These are phyloP conservation scores for Musa balbisiana DNA, from an alignment of 202 grass and related monocot species.

Conservation along the genomic window DNA sequence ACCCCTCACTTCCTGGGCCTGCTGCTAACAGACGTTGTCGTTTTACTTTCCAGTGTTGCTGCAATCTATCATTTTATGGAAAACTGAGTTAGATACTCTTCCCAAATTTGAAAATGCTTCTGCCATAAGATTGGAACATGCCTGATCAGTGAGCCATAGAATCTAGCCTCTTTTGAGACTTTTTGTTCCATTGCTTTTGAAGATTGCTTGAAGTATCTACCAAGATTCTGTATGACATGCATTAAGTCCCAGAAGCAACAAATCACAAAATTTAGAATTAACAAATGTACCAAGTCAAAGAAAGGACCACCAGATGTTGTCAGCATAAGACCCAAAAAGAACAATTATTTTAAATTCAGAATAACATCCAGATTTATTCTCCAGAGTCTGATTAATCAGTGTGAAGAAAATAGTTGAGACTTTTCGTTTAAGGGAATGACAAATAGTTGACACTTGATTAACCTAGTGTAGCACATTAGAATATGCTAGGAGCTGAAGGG, in stretches of 20 bases:
- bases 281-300: background rate
- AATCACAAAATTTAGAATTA: background rate
- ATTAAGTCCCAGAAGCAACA: constrained; percentile 15
- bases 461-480: no score
- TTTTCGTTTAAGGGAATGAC: background rate
- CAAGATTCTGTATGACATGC: constrained; percentile 47
- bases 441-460: background rate
- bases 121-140: constrained; percentile 5
- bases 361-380: background rate
- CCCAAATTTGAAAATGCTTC: background rate
- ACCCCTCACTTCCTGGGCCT: constrained; percentile 43
- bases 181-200: constrained; percentile 79
- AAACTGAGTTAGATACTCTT: background rate
- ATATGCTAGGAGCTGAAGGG: no score
- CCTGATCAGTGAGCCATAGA: constrained; percentile 89
- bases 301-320: background rate
- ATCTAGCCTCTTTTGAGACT: constrained; percentile 70
- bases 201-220: constrained; percentile 79
- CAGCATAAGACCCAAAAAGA: background rate
- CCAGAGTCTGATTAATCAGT: background rate
- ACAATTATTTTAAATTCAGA: background rate
- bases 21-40: constrained; percentile 44
- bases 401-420: background rate
- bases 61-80: constrained; percentile 40
- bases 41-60: constrained; percentile 98